Percentiles rank a stretch among this genome's conserved stretches.
phyloP scores from a whole-genome alignment of 2,329 filamentous ascomycete genomes.

The Tolypocladium tropicale region DNA sequence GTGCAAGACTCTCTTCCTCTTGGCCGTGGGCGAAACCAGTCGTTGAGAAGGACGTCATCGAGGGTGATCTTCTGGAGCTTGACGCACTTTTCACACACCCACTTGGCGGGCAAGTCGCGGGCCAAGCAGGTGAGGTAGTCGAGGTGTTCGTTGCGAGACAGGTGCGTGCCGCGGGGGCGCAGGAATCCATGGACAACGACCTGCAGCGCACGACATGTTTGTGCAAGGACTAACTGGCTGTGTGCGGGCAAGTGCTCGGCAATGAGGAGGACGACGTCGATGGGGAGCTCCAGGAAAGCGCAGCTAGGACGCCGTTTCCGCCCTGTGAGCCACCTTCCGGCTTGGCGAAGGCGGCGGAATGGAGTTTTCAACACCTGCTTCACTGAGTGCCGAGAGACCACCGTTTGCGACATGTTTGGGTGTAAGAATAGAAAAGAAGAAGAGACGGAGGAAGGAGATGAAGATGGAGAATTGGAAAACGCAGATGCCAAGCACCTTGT shows the following conservation, averaged over 20 bases:
- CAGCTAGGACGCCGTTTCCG: not conserved
- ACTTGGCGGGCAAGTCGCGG: conserved; percentile 4
- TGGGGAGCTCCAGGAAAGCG: not conserved
- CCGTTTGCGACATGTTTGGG: no score
- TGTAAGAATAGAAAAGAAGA: no score
- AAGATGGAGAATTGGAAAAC: no score
- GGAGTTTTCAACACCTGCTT: not conserved
- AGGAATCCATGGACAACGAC: not conserved
- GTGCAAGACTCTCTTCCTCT: no score
- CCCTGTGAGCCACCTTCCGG: not conserved
- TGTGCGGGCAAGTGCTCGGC: not conserved
- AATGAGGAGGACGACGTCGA: not conserved
- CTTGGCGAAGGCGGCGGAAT: not conserved
- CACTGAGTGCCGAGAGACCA: no score
- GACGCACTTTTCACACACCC: conserved; percentile 6
- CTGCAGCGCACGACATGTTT: not conserved
- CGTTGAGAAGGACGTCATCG: no score
- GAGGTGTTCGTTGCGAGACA: not conserved
- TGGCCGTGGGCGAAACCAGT: no score
- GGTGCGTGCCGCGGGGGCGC: not conserved
- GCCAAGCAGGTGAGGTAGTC: conserved; percentile 4
- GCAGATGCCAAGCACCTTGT: no score
- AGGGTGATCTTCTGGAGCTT: not conserved
- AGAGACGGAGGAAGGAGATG: no score
- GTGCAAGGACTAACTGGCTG: not conserved